Percentiles rank a stretch among this genome's conserved stretches.
Evolutionary conservation across 306 rosid species (phyloP).

Genomic region (Cotoneaster glaucophyllus): DNA sequence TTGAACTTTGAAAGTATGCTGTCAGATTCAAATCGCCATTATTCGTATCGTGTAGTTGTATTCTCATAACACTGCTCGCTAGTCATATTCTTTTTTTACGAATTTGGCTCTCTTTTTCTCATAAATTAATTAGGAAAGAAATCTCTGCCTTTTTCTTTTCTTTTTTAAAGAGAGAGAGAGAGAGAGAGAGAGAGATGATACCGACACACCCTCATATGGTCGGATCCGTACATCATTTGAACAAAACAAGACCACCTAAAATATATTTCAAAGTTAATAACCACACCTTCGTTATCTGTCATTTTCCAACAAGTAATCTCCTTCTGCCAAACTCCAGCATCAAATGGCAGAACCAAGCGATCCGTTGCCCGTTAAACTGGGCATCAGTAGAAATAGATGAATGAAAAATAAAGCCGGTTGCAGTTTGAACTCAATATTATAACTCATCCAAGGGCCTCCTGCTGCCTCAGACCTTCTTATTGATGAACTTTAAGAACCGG

Average conservation of each 20-base stretch:
- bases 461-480: slow-evolving; percentile 13
- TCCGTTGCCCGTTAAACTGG: neutral
- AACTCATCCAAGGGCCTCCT: neutral
- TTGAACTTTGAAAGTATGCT: no score
- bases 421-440: neutral
- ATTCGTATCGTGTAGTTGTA: no score
- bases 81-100: no score
- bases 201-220: no score
- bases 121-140: no score
- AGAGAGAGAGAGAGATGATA: no score
- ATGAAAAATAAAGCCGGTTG: neutral
- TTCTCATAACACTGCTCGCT: no score
- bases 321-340: neutral
- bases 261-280: no score
- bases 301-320: neutral
- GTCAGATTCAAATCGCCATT: no score
- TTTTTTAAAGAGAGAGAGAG: no score
- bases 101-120: no score
- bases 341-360: neutral
- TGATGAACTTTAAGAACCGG: slow-evolving; percentile 81
- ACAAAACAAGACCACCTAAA: neutral
- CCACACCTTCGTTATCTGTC: neutral
- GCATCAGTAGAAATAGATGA: neutral
- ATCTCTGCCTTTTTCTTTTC: no score
- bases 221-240: neutral